Percentiles rank a stretch among this genome's conserved stretches.
Conservation (phyloP, 176 grass and related monocot species). For the Metroxylon sagu region DNA sequence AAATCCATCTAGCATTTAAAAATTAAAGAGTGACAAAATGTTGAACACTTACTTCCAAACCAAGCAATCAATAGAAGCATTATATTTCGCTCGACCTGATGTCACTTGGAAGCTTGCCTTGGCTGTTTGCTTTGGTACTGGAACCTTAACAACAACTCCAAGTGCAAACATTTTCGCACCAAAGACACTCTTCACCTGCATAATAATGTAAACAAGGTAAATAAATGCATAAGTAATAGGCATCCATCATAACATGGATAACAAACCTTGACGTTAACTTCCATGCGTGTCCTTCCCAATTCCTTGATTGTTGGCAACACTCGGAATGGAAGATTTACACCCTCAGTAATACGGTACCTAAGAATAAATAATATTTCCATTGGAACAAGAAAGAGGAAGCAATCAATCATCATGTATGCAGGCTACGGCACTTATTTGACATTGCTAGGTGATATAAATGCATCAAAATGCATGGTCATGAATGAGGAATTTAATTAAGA, state of each 20-base stretch:
- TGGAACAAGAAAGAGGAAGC: too few species aligned
- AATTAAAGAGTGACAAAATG: too few species aligned
- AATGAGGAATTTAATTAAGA: too few species aligned
- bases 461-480: too few species aligned
- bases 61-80: conserved; percentile 91
- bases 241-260: not conserved
- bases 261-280: conserved; percentile 94
- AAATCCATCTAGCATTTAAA: too few species aligned
- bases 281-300: conserved; percentile 94
- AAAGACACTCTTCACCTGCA: conserved; percentile 92
- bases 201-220: conserved; percentile 12
- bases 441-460: too few species aligned
- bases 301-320: conserved; percentile 97
- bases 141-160: conserved; percentile 92
- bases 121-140: conserved; percentile 98
- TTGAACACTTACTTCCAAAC: conserved; percentile 90
- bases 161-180: conserved; percentile 99
- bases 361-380: conserved; percentile 4
- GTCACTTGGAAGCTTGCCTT: conserved; percentile 99
- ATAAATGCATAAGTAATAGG: conserved; percentile 1
- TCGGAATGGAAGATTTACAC: conserved; percentile 94
- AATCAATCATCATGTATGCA: too few species aligned
- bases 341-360: conserved; percentile 97
- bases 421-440: too few species aligned
- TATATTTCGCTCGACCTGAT: conserved; percentile 97